Evolutionary conservation across 106 monocot genomes (phyloP).

Genomic region (Vanilla planifolia): DNA sequence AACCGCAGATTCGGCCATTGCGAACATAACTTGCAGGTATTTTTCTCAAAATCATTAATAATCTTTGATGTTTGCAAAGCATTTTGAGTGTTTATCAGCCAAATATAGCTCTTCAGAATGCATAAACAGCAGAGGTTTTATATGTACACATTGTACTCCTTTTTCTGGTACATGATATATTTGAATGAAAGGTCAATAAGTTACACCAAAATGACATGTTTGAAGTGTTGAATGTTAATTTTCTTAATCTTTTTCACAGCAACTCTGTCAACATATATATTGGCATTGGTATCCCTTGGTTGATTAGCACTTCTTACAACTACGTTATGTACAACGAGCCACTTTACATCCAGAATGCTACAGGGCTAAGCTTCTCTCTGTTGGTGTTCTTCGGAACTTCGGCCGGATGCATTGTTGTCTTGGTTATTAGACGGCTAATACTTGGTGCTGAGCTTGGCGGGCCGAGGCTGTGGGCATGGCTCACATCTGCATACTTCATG

Average conservation of each 20-base stretch:
- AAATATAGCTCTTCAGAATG: too few species aligned
- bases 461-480: conserved; percentile 70
- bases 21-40: conserved; percentile 91
- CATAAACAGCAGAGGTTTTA: too few species aligned
- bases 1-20: conserved; percentile 80
- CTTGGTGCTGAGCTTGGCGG: conserved; percentile 80
- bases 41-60: too few species aligned
- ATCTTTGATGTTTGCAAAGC: too few species aligned
- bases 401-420: conserved; percentile 49
- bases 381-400: conserved; percentile 79
- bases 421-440: conserved; percentile 50
- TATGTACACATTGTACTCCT: too few species aligned
- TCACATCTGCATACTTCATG: conserved; percentile 58
- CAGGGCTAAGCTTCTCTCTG: conserved; percentile 72
- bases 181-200: too few species aligned
- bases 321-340: conserved; percentile 41
- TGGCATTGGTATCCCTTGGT: conserved; percentile 80
- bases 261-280: conserved; percentile 86
- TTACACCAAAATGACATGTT: too few species aligned
- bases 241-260: conserved; percentile 22
- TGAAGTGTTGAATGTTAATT: too few species aligned
- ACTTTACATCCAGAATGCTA: conserved; percentile 44
- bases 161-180: too few species aligned
- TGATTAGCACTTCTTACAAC: conserved; percentile 71
- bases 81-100: too few species aligned